These are phyloP conservation scores for Trichoderma simmonsii DNA, from an alignment of 2,329 filamentous ascomycete species.

Conservation along the genomic window DNA sequence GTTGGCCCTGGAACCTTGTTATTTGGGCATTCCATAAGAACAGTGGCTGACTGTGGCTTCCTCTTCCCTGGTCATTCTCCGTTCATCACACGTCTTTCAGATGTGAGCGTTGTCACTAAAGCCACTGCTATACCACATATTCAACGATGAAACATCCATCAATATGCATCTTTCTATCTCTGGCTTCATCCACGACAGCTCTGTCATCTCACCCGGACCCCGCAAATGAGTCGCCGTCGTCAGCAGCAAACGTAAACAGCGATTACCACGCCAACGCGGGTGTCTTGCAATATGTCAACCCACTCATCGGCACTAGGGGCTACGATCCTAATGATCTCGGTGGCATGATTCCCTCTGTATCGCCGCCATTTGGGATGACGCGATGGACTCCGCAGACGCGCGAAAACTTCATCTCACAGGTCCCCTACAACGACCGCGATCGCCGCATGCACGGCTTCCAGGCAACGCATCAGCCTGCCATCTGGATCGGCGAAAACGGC, in stretches of 20 bases:
- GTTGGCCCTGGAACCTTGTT: background rate
- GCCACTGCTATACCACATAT: background rate
- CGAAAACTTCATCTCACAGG: conserved; percentile 49
- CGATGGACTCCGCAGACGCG: conserved; percentile 49
- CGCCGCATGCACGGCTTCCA: conserved; percentile 46
- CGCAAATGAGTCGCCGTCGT: background rate
- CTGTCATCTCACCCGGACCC: background rate
- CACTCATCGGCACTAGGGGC: conserved; percentile 34
- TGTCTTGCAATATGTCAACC: conserved; percentile 33
- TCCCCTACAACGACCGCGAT: conserved; percentile 45
- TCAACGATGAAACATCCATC: background rate
- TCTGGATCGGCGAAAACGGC: conserved; percentile 51
- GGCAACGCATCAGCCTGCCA: conserved; percentile 49
- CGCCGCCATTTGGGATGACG: conserved; percentile 46
- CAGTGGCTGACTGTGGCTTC: background rate
- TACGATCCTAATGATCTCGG: conserved; percentile 33
- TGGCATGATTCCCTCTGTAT: conserved; percentile 38
- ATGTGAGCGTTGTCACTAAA: background rate
- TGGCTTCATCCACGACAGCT: background rate
- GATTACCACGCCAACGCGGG: conserved; percentile 31
- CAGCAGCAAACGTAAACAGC: background rate
- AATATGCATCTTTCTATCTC: background rate
- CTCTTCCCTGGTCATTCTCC: background rate
- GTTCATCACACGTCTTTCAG: background rate
- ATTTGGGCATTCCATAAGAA: background rate